These are phyloP conservation scores for Corinectria fuckeliana DNA, from an alignment of 2,329 filamentous ascomycete genomes.

Conservation along the genomic window DNA sequence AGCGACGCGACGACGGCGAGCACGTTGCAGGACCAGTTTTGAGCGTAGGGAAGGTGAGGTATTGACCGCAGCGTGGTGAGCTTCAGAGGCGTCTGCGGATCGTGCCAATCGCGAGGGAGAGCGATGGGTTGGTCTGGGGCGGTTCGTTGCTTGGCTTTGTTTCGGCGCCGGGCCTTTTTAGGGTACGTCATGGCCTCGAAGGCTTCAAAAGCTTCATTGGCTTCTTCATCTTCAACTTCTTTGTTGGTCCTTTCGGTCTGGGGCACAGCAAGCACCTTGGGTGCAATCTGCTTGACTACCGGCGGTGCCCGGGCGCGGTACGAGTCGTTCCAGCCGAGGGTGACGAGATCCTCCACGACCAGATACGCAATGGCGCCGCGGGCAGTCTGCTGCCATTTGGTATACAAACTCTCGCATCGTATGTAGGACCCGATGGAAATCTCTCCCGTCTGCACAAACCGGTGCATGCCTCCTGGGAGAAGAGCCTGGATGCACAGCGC, in stretches of 20 bases:
- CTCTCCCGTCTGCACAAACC: slow-evolving; percentile 53
- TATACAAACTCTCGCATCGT: slow-evolving; percentile 50
- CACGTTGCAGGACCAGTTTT: slow-evolving; percentile 65
- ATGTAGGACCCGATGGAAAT: slow-evolving; percentile 58
- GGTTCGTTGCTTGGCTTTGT: slow-evolving; percentile 1
- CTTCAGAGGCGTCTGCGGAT: slow-evolving; percentile 54
- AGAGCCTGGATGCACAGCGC: slow-evolving; percentile 62
- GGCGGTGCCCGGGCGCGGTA: slow-evolving; percentile 36
- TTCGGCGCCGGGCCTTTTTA: slow-evolving; percentile 21
- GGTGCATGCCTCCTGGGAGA: slow-evolving; percentile 53
- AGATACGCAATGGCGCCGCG: slow-evolving; percentile 49
- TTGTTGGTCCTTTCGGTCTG: slow-evolving; percentile 6
- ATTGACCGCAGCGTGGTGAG: slow-evolving; percentile 58
- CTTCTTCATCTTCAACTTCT: slow-evolving; percentile 28
- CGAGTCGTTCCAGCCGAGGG: slow-evolving; percentile 56
- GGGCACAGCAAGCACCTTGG: not conserved
- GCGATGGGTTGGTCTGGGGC: slow-evolving; percentile 39
- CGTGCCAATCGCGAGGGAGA: slow-evolving; percentile 50
- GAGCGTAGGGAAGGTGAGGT: slow-evolving; percentile 60
- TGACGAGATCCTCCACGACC: slow-evolving; percentile 51
- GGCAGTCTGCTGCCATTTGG: slow-evolving; percentile 37
- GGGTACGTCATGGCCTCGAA: slow-evolving; percentile 47
- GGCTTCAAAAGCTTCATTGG: slow-evolving; percentile 45
- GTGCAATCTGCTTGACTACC: not conserved
- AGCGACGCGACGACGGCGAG: slow-evolving; percentile 58